Base-by-base conservation (phyloP, 2,329 filamentous ascomycete species). In the Scytalidium lignicola region DNA sequence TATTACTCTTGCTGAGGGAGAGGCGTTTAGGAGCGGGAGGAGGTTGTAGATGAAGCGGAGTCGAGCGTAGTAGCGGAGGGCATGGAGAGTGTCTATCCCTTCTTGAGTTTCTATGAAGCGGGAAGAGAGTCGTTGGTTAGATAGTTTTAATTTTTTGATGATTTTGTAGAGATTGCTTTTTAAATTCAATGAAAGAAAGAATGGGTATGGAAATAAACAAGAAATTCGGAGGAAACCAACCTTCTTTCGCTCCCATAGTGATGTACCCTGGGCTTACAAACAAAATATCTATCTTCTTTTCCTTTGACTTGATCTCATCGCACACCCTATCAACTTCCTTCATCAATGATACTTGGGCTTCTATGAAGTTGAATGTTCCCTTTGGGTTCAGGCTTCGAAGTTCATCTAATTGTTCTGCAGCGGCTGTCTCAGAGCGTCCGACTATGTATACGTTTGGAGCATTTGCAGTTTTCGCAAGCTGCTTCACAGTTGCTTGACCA, bases 21-120 rank as follows among this genome's bases (percentile, higher is more conserved):
- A 55, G 0, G 65, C 52, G 1, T 74, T 72, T 1, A 86, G 69
- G 0, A 77, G 69, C 0, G 81, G 80, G 9, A 85, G 72, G 0
- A 86, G 71, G 45, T 81, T 78, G 49, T 72, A 54, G 15, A 75
- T 67, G 58, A 84, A 78, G 41, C 78, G 76, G 47, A 78, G 70
- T 12, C 81, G 80, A 1, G 75, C 69, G 64, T 85, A 84, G 63
- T 78, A 78, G 10, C 70, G 68, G 15, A 84, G 68, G 7, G 74
- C 69, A 20, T 73, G 70, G 26, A 74, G 70, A 22, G 72, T 67
- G 46, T 79, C 72, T 2, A 86, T 67, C 2, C 77, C 78, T 62
- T 86, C 82, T 0, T 65, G 46, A 0, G 79, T 82, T 51, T 82
- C 80, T 65, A 26, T n/a, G 19, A 2, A 18, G 19, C 19, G 19